These are phyloP conservation scores for Dryadomyces quercus-mongolicae DNA, from an alignment of 2,329 filamentous ascomycete genomes.

Conservation along the genomic window DNA sequence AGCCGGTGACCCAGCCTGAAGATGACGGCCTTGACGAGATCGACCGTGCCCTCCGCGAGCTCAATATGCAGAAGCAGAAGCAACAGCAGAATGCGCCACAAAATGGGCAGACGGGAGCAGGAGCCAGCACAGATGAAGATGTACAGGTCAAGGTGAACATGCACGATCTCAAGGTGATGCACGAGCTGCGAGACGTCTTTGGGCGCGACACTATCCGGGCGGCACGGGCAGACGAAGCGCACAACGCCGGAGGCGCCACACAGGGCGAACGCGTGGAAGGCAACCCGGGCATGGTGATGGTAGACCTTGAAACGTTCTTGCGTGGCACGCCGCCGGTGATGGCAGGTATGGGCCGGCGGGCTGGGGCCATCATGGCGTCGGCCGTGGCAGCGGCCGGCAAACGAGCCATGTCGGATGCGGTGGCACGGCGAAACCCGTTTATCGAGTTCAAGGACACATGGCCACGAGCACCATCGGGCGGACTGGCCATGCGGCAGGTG, in stretches of 20 bases:
- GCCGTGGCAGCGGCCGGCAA: not conserved
- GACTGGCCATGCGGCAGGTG: slow-evolving; percentile 56
- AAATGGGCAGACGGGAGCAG: not conserved
- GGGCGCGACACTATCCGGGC: slow-evolving; percentile 45
- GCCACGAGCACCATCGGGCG: slow-evolving; percentile 68
- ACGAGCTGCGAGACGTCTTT: slow-evolving; percentile 70
- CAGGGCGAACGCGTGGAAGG: slow-evolving; percentile 15
- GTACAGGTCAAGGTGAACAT: slow-evolving; percentile 37
- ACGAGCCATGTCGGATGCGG: slow-evolving; percentile 55
- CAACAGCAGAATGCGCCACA: not conserved
- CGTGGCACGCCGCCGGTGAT: slow-evolving; percentile 13
- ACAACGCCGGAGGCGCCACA: slow-evolving; percentile 7
- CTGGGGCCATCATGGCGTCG: not conserved
- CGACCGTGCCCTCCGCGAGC: slow-evolving; percentile 38
- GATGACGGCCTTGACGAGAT: slow-evolving; percentile 33
- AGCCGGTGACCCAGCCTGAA: slow-evolving; percentile 8
- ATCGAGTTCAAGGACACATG: slow-evolving; percentile 80
- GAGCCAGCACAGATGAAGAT: not conserved
- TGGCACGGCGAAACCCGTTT: slow-evolving; percentile 68
- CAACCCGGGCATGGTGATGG: slow-evolving; percentile 23
- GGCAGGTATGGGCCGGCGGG: slow-evolving; percentile 4
- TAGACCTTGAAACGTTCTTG: slow-evolving; percentile 45
- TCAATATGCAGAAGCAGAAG: slow-evolving; percentile 24
- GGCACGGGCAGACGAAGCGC: slow-evolving; percentile 35
- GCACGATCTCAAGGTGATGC: slow-evolving; percentile 68